Percentiles rank a stretch among this genome's conserved stretches.
phyloP scores from a whole-genome alignment of 1,284 basidiomycete genomes.

The Rhodotorula sp. region DNA sequence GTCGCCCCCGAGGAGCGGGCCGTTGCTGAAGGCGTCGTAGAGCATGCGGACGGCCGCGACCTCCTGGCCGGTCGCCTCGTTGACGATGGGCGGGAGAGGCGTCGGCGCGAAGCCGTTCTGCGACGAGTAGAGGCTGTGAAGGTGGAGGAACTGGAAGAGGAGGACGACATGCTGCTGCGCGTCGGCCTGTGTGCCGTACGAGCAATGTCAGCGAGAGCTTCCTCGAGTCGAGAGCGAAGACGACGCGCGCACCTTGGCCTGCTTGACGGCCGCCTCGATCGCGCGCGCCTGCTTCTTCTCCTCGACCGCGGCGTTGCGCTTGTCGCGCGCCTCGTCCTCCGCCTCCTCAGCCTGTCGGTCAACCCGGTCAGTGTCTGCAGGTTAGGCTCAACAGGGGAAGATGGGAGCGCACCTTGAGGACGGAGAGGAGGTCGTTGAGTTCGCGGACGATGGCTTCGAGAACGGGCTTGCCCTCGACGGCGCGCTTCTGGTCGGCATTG shows the following conservation, averaged over 20 bases:
- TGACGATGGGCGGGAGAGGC: constrained; percentile 40
- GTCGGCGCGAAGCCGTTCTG: constrained; percentile 37
- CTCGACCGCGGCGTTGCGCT: constrained; percentile 35
- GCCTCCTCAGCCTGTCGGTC: constrained; percentile 44
- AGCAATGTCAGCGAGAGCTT: not conserved
- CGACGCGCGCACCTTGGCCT: constrained; percentile 35
- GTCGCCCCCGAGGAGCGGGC: constrained; percentile 45
- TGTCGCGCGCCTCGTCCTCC: constrained; percentile 42
- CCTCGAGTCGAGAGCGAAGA: not conserved
- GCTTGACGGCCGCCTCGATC: constrained; percentile 43
- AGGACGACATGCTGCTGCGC: constrained; percentile 44
- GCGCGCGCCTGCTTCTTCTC: constrained; percentile 43
- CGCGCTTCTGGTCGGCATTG: constrained; percentile 48
- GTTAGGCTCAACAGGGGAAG: not conserved
- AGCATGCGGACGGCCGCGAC: constrained; percentile 45
- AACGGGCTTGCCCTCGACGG: constrained; percentile 45
- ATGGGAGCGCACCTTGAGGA: constrained; percentile 42
- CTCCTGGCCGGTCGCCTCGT: constrained; percentile 45
- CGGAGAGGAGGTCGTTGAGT: constrained; percentile 45
- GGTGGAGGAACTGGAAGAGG: constrained; percentile 48
- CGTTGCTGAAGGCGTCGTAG: constrained; percentile 45
- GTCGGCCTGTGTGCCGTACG: not conserved
- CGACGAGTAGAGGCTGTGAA: constrained; percentile 43
- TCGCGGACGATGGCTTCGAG: constrained; percentile 48
- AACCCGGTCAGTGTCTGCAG: not conserved